Conservation (phyloP, 1,284 basidiomycete genomes). For the Acaromyces ingoldii region DNA sequence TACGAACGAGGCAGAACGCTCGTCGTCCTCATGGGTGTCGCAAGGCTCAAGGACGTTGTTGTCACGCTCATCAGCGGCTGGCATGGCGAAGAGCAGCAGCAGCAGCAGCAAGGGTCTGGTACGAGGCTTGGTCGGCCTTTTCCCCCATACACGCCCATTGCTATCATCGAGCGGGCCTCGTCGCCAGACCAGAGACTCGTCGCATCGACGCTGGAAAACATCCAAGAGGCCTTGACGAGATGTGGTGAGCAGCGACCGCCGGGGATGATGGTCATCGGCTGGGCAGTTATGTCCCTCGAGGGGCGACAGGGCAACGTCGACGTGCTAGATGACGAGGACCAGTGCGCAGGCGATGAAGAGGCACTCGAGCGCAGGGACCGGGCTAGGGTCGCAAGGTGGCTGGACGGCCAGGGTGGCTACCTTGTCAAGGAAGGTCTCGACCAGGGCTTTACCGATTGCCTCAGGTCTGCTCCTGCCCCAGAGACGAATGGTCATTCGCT, state of each 20-base stretch:
- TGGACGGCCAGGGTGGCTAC: constrained; percentile 21
- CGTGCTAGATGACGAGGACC: constrained; percentile 54
- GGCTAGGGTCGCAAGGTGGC: constrained; percentile 25
- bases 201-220: constrained; percentile 69
- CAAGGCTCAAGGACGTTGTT: constrained; percentile 70
- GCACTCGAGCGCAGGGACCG: constrained; percentile 18
- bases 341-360: not conserved
- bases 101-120: constrained; percentile 20
- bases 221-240: constrained; percentile 68
- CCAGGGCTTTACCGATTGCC: constrained; percentile 15
- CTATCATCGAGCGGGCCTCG: constrained; percentile 86
- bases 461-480: constrained; percentile 9
- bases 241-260: constrained; percentile 84
- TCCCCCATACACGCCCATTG: constrained; percentile 74
- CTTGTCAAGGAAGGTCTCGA: constrained; percentile 37
- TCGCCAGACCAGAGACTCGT: constrained; percentile 86
- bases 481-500: not conserved
- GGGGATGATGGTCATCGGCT: constrained; percentile 91
- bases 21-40: constrained; percentile 90
- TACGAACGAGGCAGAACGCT: constrained; percentile 77
- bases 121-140: constrained; percentile 60
- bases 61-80: constrained; percentile 56
- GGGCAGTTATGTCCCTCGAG: constrained; percentile 62
- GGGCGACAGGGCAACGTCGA: constrained; percentile 56
- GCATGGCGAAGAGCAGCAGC: constrained; percentile 25